Evolutionary conservation across 2,329 filamentous ascomycete species (phyloP).

Genomic region (Ceratocystis alfenasii): DNA sequence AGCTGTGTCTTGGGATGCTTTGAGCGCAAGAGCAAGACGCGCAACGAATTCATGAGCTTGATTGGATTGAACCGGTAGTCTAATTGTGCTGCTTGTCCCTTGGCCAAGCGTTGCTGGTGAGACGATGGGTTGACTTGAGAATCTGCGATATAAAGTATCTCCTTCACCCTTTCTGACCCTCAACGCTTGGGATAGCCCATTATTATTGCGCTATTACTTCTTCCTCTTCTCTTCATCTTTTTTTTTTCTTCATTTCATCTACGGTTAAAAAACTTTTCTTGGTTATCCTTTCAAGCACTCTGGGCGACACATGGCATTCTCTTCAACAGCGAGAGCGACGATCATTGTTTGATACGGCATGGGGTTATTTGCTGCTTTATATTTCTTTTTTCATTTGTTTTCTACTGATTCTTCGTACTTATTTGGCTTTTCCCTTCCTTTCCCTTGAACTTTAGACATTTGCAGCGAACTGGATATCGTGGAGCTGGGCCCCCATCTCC

Average conservation of each 20-base stretch:
- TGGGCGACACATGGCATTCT: conserved; percentile 21
- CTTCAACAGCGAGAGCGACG: conserved; percentile 23
- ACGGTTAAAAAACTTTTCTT: conserved; percentile 12
- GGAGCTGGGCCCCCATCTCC: neutral
- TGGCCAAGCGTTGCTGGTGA: neutral
- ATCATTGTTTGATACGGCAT: conserved; percentile 21
- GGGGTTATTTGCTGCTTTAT: conserved; percentile 1
- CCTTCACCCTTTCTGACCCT: neutral
- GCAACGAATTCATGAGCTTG: conserved; percentile 88
- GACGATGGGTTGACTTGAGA: neutral
- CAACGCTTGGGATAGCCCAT: conserved; percentile 9
- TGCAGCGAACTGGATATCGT: neutral
- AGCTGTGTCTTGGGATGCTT: conserved; percentile 97
- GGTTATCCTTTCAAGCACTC: conserved; percentile 13
- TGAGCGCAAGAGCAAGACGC: conserved; percentile 80
- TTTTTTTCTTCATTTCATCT: neutral
- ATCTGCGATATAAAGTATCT: neutral
- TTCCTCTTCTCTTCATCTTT: conserved; percentile 16
- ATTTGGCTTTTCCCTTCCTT: neutral
- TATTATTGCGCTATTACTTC: neutral
- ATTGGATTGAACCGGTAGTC: conserved; percentile 45
- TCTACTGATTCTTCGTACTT: conserved; percentile 8
- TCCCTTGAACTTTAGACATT: neutral
- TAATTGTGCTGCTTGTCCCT: neutral
- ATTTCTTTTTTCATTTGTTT: neutral